Evolutionary conservation across 228 moss, liverwort and hornwort species (phyloP).

Genomic region (Sphagnum fallax): DNA sequence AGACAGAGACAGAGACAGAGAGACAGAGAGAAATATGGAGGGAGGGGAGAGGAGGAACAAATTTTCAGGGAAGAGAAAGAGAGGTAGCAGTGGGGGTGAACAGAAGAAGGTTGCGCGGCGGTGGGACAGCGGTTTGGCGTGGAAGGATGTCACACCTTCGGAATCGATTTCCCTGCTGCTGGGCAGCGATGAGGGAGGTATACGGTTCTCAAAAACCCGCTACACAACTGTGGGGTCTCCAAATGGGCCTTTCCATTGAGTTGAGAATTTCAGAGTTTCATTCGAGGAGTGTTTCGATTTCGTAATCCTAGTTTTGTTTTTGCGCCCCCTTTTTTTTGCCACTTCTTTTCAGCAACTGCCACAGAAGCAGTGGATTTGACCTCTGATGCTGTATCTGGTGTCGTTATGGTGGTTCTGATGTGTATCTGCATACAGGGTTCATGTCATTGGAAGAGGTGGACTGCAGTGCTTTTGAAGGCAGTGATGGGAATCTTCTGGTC

Average conservation of each 20-base stretch:
- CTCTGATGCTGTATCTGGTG: no score
- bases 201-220: background rate
- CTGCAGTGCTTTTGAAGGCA: slow-evolving; percentile 32
- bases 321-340: background rate
- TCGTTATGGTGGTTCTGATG: no score
- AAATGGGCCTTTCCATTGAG: background rate
- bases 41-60: no score
- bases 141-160: slow-evolving; percentile 58
- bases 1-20: no score
- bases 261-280: background rate
- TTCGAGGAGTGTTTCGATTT: background rate
- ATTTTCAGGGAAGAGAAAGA: background rate
- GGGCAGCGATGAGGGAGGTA: slow-evolving; percentile 67
- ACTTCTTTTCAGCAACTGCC: no score
- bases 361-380: no score
- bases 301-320: background rate
- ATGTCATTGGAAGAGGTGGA: slow-evolving; percentile 71
- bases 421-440: slow-evolving; percentile 30
- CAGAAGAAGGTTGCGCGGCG: slow-evolving; percentile 9
- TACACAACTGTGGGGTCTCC: background rate
- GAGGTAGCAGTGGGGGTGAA: background rate
- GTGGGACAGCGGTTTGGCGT: slow-evolving; percentile 23
- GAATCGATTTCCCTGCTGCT: slow-evolving; percentile 53
- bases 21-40: no score
- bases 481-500: slow-evolving; percentile 7